Evolutionary conservation across 2,329 filamentous ascomycete genomes (phyloP).

Genomic region (Colletotrichum tropicicola): DNA sequence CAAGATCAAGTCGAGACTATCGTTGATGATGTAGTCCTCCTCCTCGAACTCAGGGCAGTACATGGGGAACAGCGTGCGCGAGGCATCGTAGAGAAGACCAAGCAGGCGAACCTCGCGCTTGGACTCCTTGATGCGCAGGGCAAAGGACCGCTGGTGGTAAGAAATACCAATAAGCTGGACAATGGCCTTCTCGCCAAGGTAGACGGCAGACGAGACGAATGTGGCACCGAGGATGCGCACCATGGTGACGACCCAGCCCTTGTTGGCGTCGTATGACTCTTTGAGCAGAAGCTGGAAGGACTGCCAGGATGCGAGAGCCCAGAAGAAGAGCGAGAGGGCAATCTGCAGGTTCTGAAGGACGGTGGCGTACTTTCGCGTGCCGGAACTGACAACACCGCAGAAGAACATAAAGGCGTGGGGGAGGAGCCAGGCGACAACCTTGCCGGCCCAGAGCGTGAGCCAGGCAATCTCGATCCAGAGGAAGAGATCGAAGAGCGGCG

Average conservation of each 20-base stretch:
- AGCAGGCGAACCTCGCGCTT: conserved; percentile 87
- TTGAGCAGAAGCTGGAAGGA: conserved; percentile 67
- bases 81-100: conserved; percentile 89
- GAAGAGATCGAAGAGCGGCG: conserved; percentile 69
- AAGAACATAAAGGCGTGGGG: conserved; percentile 74
- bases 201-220: conserved; percentile 74
- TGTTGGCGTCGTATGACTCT: conserved; percentile 12
- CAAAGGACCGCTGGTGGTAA: conserved; percentile 86
- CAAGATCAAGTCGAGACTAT: conserved; percentile 78
- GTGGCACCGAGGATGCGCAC: conserved; percentile 72
- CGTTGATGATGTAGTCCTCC: conserved; percentile 91
- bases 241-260: conserved; percentile 65
- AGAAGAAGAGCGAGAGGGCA: conserved; percentile 74
- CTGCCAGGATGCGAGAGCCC: conserved; percentile 70
- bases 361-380: conserved; percentile 75
- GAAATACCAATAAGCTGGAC: conserved; percentile 87
- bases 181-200: conserved; percentile 80
- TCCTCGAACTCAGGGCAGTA: conserved; percentile 92
- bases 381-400: conserved; percentile 73
- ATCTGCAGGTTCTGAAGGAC: conserved; percentile 72
- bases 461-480: conserved; percentile 76
- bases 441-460: conserved; percentile 73
- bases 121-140: conserved; percentile 84
- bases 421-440: conserved; percentile 68
- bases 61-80: conserved; percentile 86